Base-by-base conservation (phyloP, 2,329 filamentous ascomycete species). In the Claviceps sp. region DNA sequence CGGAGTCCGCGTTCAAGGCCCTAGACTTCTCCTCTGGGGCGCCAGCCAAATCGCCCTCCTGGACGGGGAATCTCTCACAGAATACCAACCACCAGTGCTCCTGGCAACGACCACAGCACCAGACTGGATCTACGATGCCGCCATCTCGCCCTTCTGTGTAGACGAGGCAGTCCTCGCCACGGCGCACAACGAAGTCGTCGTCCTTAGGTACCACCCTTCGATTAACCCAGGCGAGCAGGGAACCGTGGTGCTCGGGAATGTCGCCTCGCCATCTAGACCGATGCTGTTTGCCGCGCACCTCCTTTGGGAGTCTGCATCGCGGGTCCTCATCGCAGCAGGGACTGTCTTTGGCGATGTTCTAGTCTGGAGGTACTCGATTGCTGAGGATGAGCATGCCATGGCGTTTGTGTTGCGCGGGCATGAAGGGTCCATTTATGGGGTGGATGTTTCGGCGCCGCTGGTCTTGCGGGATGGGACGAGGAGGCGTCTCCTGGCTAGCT, bases 321-420 rank as follows among this genome's bases (percentile, higher is more conserved):
- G 73, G 50, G 72, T 95, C 46, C 74, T 96, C 19, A 78, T 96
- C 49, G 88, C 89, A 6, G 87, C 87, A 3, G 93, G 93, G 1
- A 97, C 93, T 0, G 89, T 91, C 1, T 97, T 97, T 67, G 93
- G 93, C 3, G 90, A 97, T 65, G 86, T 98, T 38, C 74, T 96
- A 40, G 78, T 95, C 16, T 97, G 93, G 93, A 87, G 83, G 57
- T 89, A 81, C 59, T 68, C 70, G 47, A 59, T 75, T n/a, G 38
- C 49, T 26, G 22, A 11, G 5, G 42, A 48, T 13, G 45, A 16
- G 50, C 55, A 37, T 53, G 53, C 17, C 57, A 66, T 79, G 19
- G 66, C 81, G 4, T 75, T 70, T 52, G 72, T 79, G 24, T 74
- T 85, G 48, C 71, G 73, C 0, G 82, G 81, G 0, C 93, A 98